Percentiles rank a stretch among this genome's conserved stretches.
Evolutionary conservation across 768 basidiomycete genomes (phyloP).

Genomic region (Cubamyces sp.): DNA sequence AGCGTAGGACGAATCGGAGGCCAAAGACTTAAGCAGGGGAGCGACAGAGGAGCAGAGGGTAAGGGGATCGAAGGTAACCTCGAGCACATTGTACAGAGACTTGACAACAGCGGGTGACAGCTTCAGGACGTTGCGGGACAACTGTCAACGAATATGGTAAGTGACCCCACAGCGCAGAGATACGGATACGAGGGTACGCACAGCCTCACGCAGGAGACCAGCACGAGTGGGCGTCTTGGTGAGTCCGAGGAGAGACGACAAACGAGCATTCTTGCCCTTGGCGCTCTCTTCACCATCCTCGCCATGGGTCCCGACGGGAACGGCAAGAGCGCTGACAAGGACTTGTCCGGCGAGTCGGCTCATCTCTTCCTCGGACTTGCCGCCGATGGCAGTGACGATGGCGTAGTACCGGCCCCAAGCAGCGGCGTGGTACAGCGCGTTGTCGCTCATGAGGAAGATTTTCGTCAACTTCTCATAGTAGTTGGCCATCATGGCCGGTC

Average conservation of each 20-base stretch:
- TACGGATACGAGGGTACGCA: slow-evolving; percentile 33
- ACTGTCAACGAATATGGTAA: slow-evolving; percentile 44
- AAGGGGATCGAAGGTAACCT: slow-evolving; percentile 92
- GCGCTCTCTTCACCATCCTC: slow-evolving; percentile 54
- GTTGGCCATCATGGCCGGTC: slow-evolving; percentile 96
- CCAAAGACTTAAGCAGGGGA: slow-evolving; percentile 71
- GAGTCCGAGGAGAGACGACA: slow-evolving; percentile 86
- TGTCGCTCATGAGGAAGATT: slow-evolving; percentile 95
- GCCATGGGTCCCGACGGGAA: slow-evolving; percentile 73
- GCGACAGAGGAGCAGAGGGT: slow-evolving; percentile 78
- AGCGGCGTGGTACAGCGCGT: slow-evolving; percentile 94
- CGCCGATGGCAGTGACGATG: slow-evolving; percentile 71
- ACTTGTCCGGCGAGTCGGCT: slow-evolving; percentile 87
- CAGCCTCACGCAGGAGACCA: slow-evolving; percentile 87
- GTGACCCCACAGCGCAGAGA: slow-evolving; percentile 7
- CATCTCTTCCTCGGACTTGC: slow-evolving; percentile 77
- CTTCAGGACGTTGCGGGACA: slow-evolving; percentile 81
- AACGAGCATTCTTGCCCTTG: slow-evolving; percentile 72
- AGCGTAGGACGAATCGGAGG: slow-evolving; percentile 60
- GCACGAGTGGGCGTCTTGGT: slow-evolving; percentile 82
- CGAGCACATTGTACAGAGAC: slow-evolving; percentile 83
- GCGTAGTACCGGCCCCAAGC: slow-evolving; percentile 90
- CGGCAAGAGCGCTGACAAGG: slow-evolving; percentile 89
- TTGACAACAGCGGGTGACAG: slow-evolving; percentile 76
- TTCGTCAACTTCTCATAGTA: slow-evolving; percentile 98